A percentile compares a stretch with the other conserved stretches of the same genome.
phyloP scores from a whole-genome alignment of 257 asterid genomes.

The Handroanthus guayacan region DNA sequence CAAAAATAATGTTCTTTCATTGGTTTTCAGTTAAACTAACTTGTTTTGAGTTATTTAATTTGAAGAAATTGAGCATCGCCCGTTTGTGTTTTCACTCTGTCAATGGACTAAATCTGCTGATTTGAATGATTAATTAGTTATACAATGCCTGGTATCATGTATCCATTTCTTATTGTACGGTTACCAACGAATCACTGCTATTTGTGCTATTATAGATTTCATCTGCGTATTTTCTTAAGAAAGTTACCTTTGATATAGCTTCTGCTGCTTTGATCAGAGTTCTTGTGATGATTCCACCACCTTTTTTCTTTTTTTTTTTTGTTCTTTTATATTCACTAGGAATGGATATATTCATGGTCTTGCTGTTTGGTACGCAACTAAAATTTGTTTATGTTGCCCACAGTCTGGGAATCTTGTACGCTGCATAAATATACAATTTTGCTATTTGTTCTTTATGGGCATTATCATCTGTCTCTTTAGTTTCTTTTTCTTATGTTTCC shows the following conservation, averaged over 20 bases:
- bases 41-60: background rate
- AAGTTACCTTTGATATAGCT: background rate
- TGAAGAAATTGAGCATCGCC: background rate
- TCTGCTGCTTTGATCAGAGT: background rate
- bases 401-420: background rate
- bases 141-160: background rate
- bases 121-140: background rate
- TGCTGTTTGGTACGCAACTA: background rate
- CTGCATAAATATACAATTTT: too few relatives aligned
- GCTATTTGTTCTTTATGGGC: background rate
- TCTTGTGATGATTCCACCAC: too few relatives aligned
- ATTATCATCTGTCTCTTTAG: background rate
- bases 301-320: background rate
- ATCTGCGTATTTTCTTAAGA: background rate
- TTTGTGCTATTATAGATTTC: background rate
- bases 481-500: slow-evolving; percentile 4
- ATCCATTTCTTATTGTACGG: background rate
- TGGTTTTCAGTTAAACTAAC: background rate
- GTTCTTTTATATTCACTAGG: background rate
- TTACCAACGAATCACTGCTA: background rate
- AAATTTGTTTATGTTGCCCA: background rate
- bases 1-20: background rate
- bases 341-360: slow-evolving; percentile 3
- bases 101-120: background rate
- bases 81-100: background rate